Evolutionary conservation across 352 stramenopile genomes (phyloP).

Genomic region (Elongisporangium undulatum): DNA sequence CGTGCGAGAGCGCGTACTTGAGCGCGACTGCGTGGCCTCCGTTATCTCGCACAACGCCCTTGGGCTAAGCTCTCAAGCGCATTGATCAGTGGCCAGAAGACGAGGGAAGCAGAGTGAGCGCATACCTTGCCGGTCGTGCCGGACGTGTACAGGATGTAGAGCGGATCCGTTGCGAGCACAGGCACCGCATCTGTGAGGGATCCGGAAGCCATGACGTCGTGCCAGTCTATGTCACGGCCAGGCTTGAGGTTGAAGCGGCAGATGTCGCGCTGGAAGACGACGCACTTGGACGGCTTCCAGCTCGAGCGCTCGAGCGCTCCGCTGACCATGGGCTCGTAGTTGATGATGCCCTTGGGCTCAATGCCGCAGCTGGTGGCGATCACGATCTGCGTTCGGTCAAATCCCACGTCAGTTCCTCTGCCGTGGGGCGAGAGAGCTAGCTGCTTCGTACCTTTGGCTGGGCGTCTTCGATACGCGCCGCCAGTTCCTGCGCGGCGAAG

Average conservation of each 20-base stretch:
- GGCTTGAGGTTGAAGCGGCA: conserved; percentile 23
- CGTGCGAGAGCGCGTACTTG: conserved; percentile 81
- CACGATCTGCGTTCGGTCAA: conserved; percentile 26
- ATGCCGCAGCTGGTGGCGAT: conserved; percentile 63
- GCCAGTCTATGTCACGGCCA: conserved; percentile 22
- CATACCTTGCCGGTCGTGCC: conserved; percentile 54
- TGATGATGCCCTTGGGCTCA: conserved; percentile 56
- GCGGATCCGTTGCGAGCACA: conserved; percentile 38
- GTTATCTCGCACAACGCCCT: conserved; percentile 75
- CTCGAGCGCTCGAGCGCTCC: conserved; percentile 55
- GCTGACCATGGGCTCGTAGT: conserved; percentile 77
- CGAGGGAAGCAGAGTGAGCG: background rate
- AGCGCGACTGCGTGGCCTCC: conserved; percentile 76
- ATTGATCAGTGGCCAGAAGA: background rate
- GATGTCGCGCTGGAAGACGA: conserved; percentile 56
- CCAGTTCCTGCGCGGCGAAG: conserved; percentile 82
- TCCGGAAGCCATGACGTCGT: conserved; percentile 20
- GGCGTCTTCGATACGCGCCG: conserved; percentile 75
- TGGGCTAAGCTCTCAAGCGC: conserved; percentile 23
- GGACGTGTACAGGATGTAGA: conserved; percentile 83
- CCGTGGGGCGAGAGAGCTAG: background rate
- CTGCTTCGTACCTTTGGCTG: conserved; percentile 40
- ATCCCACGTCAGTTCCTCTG: background rate
- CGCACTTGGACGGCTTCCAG: conserved; percentile 33
- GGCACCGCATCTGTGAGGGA: conserved; percentile 16